Percentiles rank a stretch among this genome's conserved stretches.
Conservation (phyloP, 768 basidiomycete genomes). For the Tremella mesenterica region DNA sequence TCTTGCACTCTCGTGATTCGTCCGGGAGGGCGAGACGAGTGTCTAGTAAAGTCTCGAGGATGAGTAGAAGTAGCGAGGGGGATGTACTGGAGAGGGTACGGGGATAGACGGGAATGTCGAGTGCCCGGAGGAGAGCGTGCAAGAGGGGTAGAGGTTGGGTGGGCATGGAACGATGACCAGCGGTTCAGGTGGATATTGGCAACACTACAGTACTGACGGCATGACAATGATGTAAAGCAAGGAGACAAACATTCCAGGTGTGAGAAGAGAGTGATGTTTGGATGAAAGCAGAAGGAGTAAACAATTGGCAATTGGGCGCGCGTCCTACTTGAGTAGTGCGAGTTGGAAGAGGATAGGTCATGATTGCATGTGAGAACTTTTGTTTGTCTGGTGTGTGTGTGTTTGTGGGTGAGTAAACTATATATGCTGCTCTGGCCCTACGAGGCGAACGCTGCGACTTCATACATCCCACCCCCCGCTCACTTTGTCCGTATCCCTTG, state of each 20-base stretch:
- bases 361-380: no score
- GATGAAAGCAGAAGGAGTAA: no score
- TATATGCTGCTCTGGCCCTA: no score
- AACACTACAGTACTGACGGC: no score
- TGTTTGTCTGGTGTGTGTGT: no score
- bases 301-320: no score
- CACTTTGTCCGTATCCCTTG: slow-evolving; percentile 29
- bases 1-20: slow-evolving; percentile 5
- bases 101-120: slow-evolving; percentile 15
- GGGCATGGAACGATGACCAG: slow-evolving; percentile 20
- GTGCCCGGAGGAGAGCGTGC: slow-evolving; percentile 4
- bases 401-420: no score
- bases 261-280: background rate
- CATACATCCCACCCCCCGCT: background rate
- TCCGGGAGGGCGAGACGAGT: slow-evolving; percentile 7
- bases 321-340: no score
- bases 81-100: slow-evolving; percentile 9
- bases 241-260: background rate
- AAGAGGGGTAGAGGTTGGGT: slow-evolving; percentile 10
- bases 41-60: slow-evolving; percentile 8
- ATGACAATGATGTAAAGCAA: background rate
- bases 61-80: slow-evolving; percentile 14
- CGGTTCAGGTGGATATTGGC: no score
- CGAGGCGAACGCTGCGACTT: no score
- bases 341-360: no score